Base-by-base conservation (phyloP, 345 rosid species). In the Citrus maxima region DNA sequence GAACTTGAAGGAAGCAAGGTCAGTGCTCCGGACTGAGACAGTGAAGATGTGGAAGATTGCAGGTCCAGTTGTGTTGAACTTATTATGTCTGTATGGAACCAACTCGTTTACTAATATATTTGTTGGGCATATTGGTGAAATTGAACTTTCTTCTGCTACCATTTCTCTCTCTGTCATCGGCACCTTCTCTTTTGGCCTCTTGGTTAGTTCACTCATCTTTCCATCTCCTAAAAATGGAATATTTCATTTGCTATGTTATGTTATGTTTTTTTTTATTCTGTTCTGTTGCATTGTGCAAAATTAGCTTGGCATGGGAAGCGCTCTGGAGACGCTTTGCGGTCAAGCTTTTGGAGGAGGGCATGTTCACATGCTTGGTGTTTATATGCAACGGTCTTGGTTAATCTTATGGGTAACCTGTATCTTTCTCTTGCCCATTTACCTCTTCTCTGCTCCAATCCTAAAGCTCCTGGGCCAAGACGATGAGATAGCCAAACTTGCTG, bases 271-370 rank as follows among this genome's bases (percentile, higher is more conserved):
- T 51, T 51, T 54, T 1, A 54, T 54, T 19, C 21, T 54, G 58
- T 54, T 54, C 58, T 54, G 22, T 54, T 54, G 5, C 19, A 2
- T 54, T 18, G 69, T 46, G 34, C 6, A 72, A 62, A 38, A 62
- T 73, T 85, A 94, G 97, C 92, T 90, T 65, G 98, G 98, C 2
- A 89, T 90, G 98, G 98, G 94, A 70, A 95, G 98, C 85, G 98
- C 97, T 34, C 86, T 92, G 27, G 97, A 95, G 79, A 95, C 97
- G 25, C 90, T 93, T 0, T 95, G 97, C 78, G 97, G 98, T 1
- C 97, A 95, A 87, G 97, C 97, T n/a, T 90, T 70, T 84, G 97
- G 97, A 24, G 97, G 92, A 0, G 98, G 98, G 32, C 91, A 92
- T 79, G 81, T 89, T 38, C 80, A 89, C 49, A 77, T 89, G 91